Conservation (phyloP, 73 alveolate species). For the Paramecium tetraurelia region DNA sequence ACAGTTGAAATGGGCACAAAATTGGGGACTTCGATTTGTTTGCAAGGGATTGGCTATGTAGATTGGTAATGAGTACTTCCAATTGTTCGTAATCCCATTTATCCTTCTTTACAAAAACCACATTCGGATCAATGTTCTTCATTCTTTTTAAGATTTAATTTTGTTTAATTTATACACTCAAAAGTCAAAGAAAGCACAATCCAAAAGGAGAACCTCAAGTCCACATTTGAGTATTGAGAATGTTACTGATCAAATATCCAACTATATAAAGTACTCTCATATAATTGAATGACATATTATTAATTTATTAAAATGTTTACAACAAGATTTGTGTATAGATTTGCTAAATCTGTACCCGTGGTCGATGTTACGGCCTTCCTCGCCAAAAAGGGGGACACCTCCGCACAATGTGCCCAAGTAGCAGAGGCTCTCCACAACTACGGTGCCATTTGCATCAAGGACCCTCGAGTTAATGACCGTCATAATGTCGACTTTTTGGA, state of each 20-base stretch:
- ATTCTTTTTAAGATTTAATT: background rate
- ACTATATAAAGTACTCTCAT: background rate
- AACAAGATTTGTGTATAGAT: conserved; percentile 14
- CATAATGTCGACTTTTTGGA: conserved; percentile 83
- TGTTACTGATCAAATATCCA: background rate
- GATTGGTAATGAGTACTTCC: background rate
- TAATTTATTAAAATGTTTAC: conserved; percentile 5
- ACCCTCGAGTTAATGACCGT: conserved; percentile 81
- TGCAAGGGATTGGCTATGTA: background rate
- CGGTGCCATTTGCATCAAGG: conserved; percentile 81
- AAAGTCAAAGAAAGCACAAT: background rate
- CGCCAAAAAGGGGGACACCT: conserved; percentile 22
- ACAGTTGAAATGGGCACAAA: background rate
- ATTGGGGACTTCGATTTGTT: background rate
- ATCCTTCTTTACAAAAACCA: background rate
- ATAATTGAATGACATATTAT: conserved; percentile 10
- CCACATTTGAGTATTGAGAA: background rate
- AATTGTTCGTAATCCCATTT: background rate
- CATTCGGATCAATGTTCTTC: conserved; percentile 40
- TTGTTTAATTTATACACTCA: background rate
- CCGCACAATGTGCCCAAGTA: conserved; percentile 75
- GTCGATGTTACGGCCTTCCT: conserved; percentile 52
- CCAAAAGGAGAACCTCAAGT: background rate
- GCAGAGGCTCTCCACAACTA: conserved; percentile 77
- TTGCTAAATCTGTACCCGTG: conserved; percentile 36